A percentile compares a stretch with the other conserved stretches of the same genome.
Evolutionary conservation across 768 basidiomycete genomes (phyloP).

Genomic region (Basidioascus undulatus): DNA sequence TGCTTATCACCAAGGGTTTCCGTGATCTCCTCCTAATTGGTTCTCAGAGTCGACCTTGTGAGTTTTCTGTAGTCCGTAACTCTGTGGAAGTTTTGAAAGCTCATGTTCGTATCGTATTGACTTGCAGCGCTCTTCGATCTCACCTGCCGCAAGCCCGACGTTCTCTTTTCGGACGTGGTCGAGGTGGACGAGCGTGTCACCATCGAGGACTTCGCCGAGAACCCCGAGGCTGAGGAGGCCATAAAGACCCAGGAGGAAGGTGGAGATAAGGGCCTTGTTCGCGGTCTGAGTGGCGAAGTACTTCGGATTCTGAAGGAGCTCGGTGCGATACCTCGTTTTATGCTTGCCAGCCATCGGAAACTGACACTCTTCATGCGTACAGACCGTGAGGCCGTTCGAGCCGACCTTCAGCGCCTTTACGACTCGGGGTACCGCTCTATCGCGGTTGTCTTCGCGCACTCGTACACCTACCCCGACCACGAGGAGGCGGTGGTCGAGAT

Average conservation of each 20-base stretch:
- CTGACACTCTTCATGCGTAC: too few relatives aligned
- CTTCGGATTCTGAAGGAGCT: slow-evolving; percentile 57
- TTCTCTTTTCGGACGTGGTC: slow-evolving; percentile 46
- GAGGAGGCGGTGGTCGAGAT: too few relatives aligned
- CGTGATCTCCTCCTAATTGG: too few relatives aligned
- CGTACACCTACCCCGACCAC: too few relatives aligned
- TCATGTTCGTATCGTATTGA: too few relatives aligned
- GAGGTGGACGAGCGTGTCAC: slow-evolving; percentile 83
- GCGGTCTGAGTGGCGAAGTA: slow-evolving; percentile 68
- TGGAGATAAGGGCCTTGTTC: slow-evolving; percentile 48
- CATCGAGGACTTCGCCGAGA: slow-evolving; percentile 73
- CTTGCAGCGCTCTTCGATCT: slow-evolving; percentile 76
- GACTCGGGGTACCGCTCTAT: slow-evolving; percentile 64
- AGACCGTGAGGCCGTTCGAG: slow-evolving; percentile 32
- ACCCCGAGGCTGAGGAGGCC: slow-evolving; percentile 50
- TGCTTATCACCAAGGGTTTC: slow-evolving; percentile 78
- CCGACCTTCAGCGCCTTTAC: slow-evolving; percentile 45
- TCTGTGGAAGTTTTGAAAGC: too few relatives aligned
- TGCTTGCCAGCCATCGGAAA: too few relatives aligned
- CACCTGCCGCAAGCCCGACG: slow-evolving; percentile 32
- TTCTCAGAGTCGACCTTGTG: too few relatives aligned
- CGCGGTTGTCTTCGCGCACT: slow-evolving; percentile 74
- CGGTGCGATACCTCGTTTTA: too few relatives aligned
- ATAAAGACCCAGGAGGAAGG: slow-evolving; percentile 43
- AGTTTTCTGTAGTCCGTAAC: too few relatives aligned